Evolutionary conservation across 495 filamentous ascomycete genomes (phyloP), one percentile per base, ranked within the genome.

Genomic region (Trichoderma asperelloides): DNA sequence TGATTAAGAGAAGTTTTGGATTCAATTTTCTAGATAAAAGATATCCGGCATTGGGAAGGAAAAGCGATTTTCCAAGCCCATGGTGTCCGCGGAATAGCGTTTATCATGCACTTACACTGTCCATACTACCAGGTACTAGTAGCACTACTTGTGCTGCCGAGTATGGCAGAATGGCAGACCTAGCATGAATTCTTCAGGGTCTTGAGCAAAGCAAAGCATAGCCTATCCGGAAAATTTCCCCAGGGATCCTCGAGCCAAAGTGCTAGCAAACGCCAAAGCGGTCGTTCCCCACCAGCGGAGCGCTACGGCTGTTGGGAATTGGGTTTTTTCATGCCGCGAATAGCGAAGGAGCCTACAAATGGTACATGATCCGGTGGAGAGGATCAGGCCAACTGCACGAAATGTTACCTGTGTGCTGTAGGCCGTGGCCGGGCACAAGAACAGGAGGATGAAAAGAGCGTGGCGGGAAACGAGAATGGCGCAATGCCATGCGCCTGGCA

Each of bases 191-290:
- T n/a, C 8, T 60, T 12, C 27, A 25, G 55, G 55, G 27, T 25
- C 11, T 18, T 60, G 21, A 21, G 55, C 23, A 18, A 60, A 21
- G 33, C 33, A 37, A 37, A 37, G 33, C 33, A 37, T 37, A 60
- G 23, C 55, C 30, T 16, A 28, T 60, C 55, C 55, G 55, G 55
- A 60, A 60, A 60, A 60, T 60, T 60, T 60, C 55, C 49, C 55
- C 25, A 60, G 25, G 55, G 55, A 60, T 60, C 55, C 27, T 28
- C 55, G 23, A 28, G 23, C 23, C 13, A 12, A 30, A 28, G 23
- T 8, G 43, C 55, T 60, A 60, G 15, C 55, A 60, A 30, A 60
- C 12, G 55, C 55, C 55, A 60, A 28, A 27, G 12, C 15, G 23
- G 27, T 60, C n/a, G 9, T 37, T 37, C 55, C 27, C 55, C 55